Evolutionary conservation across 2,329 filamentous ascomycete species (phyloP), one percentile per base, ranked within the genome.

Genomic region (Microcyclosporella mali): DNA sequence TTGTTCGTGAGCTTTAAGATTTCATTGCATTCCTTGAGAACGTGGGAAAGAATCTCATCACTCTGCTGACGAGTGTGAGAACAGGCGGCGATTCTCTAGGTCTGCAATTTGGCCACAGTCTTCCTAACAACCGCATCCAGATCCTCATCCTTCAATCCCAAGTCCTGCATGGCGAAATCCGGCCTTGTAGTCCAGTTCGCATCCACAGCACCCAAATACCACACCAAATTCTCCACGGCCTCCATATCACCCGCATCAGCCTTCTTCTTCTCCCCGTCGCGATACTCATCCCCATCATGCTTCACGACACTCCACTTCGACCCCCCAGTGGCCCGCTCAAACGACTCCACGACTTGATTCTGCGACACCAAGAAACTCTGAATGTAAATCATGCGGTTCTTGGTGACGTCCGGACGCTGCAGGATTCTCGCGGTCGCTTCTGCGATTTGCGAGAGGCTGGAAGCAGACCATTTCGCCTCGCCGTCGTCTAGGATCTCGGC

Each of bases 401-500:
- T 71, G 0, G 77, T 81, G 44, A 70, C 62, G 2, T 70, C 66
- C 0, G 72, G 68, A 61, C 69, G 54, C 65, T 65, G 55, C 12
- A 83, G 60, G 17, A 78, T 64, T 4, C 70, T 67, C 6, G 70
- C 70, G 0, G 81, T 68, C 0, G 76, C 72, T 34, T 68, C 63
- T 3, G 70, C 77, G 33, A 82, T 69, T 14, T 72, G 68, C 3
- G 61, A 51, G 1, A 79, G 64, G 19, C 74, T 79, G 28, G 70
- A 77, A 0, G 70, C 56, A 3, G 72, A 73, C 50, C 74, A 75
- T 11, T 60, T 70, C 16, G 70, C 68, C 29, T 75, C 66, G 3
- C 80, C 79, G 0, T 70, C 71, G 57, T 83, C 79, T 51, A 74
- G 71, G 28, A 84, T 68, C 0, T 66, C 73, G 1, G 72, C 75